Conservation (phyloP, 1,284 basidiomycete species). For the Cryptococcus sp. region DNA sequence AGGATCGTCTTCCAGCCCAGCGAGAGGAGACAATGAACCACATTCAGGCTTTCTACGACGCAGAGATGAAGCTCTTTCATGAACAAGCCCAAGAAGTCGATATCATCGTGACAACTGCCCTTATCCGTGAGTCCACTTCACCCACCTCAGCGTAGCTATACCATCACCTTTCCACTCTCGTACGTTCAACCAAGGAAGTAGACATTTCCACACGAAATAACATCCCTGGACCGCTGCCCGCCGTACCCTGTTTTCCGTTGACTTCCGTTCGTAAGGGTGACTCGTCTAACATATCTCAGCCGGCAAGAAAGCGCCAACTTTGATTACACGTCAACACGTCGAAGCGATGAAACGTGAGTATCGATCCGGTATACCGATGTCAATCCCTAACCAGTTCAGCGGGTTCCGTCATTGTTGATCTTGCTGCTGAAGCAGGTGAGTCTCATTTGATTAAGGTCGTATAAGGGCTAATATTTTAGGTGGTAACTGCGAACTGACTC, state of each 20-base stretch:
- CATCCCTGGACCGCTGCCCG: not conserved
- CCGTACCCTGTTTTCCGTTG: not conserved
- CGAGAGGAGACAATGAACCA: not conserved
- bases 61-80: slow-evolving; percentile 81
- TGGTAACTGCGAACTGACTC: slow-evolving; percentile 74
- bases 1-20: slow-evolving; percentile 1
- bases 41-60: slow-evolving; percentile 60
- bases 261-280: slow-evolving; percentile 5
- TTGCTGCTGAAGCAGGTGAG: slow-evolving; percentile 64
- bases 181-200: too few species aligned
- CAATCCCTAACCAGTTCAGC: slow-evolving; percentile 12
- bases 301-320: slow-evolving; percentile 73
- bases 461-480: slow-evolving; percentile 44
- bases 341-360: slow-evolving; percentile 68
- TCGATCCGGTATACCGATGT: not conserved
- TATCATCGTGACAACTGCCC: slow-evolving; percentile 69
- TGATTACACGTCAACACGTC: slow-evolving; percentile 74
- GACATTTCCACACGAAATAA: too few species aligned
- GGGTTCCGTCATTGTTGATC: slow-evolving; percentile 76
- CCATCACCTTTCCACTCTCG: not conserved
- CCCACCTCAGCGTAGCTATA: not conserved
- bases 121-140: slow-evolving; percentile 49
- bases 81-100: slow-evolving; percentile 80
- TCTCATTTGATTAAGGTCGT: not conserved
- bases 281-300: slow-evolving; percentile 49